A percentile compares a stretch with the other conserved stretches of the same genome.
These are phyloP conservation scores for Pyricularia sp. DNA, from an alignment of 2,329 filamentous ascomycete species.

Conservation along the genomic window DNA sequence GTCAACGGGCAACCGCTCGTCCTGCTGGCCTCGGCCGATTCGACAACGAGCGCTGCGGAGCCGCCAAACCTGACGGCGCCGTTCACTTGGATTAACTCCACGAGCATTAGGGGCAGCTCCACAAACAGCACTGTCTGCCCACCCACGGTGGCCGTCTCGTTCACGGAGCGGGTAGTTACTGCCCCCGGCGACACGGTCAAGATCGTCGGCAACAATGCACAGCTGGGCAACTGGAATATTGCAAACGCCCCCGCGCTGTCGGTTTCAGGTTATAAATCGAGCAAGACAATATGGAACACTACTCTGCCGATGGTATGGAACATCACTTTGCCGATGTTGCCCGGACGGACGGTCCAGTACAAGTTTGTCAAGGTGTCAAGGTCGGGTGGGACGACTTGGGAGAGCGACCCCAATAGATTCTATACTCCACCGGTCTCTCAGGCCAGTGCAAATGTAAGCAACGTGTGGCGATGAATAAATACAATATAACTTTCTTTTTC, in stretches of 20 bases:
- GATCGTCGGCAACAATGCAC: not conserved
- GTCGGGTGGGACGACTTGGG: not conserved
- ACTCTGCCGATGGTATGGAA: not conserved
- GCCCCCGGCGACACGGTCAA: not conserved
- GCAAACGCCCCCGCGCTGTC: not conserved
- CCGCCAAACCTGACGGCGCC: no score
- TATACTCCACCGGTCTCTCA: not conserved
- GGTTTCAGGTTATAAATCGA: not conserved
- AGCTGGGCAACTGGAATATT: not conserved
- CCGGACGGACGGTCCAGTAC: not conserved
- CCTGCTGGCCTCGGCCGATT: not conserved
- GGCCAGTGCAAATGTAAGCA: not conserved
- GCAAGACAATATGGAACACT: not conserved
- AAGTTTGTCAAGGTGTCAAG: not conserved
- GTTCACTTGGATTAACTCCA: no score
- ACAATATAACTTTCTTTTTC: no score
- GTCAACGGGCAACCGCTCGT: not conserved
- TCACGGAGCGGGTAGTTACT: not conserved
- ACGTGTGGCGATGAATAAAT: not conserved
- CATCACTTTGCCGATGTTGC: not conserved
- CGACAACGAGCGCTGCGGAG: not conserved
- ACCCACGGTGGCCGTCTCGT: not conserved
- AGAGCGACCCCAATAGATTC: not conserved
- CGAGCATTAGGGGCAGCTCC: no score
- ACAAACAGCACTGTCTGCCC: not conserved